Evolutionary conservation across 23 red algal genomes (phyloP), one percentile per base, ranked within the genome.

Genomic region (Gracilaria vermiculophylla): DNA sequence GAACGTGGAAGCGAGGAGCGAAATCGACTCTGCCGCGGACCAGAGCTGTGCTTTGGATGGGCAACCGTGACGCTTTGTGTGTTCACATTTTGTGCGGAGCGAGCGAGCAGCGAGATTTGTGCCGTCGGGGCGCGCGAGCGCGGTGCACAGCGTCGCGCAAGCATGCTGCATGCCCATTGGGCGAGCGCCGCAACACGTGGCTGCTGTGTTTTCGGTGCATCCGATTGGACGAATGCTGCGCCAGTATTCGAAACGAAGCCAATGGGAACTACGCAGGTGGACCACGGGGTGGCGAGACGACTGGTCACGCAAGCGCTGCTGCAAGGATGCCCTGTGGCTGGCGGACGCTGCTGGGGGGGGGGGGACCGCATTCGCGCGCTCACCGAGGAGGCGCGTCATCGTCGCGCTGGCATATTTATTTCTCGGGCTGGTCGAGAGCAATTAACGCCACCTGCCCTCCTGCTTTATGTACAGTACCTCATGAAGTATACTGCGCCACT

Each of bases 21-120:
- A 73, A 44, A 28, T 17, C 14, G 14, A 31, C 28, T 2, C 1
- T 40, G 39, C 1, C 17, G 40, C 1, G 67, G 36, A 42, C 44
- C 12, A 42, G 35, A 39, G 34, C 19, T 19, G 67, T 48, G 39
- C 1, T 2, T 17, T 5, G 29, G 15, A 35, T 10, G 67, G 29
- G 34, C 67, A 25, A 40, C 37, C 5, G 40, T 1, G 5, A 7
- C 43, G 43, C 12, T 12, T 47, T 12, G 6, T 47, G 43, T 12
- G 6, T 47, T 64, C 20, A 5, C 4, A 24, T 60, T 16, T 64
- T 34, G 58, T 32, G 58, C 29, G 29, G 58, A 64, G 58, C 29
- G 58, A 64, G 58, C 58, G 58, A 64, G 58, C 39, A 73, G 67
- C 67, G 67, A 73, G 67, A 73, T 73, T 73, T 48, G 67, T 16